phyloP scores from a whole-genome alignment of 164 flowering plant species.

The Dillenia turbinata region DNA sequence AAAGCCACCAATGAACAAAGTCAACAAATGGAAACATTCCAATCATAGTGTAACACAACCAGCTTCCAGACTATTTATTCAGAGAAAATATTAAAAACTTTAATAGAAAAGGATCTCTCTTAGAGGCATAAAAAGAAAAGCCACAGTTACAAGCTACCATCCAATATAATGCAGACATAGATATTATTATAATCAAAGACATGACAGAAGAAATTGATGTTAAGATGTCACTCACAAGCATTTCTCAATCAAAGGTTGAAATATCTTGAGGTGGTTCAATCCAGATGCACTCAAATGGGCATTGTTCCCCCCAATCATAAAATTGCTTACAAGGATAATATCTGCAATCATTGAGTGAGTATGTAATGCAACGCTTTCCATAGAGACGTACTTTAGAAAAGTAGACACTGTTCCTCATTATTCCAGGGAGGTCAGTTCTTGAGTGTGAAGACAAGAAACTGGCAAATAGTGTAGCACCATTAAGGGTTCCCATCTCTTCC shows the following conservation, averaged over 20 bases:
- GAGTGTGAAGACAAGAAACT: constrained; percentile 50
- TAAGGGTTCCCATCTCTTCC: constrained; percentile 46
- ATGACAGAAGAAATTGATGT: too few relatives aligned
- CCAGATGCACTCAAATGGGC: constrained; percentile 46
- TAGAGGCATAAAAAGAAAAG: too few relatives aligned
- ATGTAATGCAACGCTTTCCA: constrained; percentile 53
- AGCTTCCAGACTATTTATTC: too few relatives aligned
- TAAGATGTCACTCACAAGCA: background rate
- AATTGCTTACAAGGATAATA: constrained; percentile 57
- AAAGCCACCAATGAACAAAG: too few relatives aligned
- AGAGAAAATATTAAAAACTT: too few relatives aligned
- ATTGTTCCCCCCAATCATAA: constrained; percentile 50
- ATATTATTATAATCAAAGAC: too few relatives aligned
- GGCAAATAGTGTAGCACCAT: constrained; percentile 45
- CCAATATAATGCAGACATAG: too few relatives aligned
- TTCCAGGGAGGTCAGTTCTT: constrained; percentile 41
- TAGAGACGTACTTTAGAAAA: constrained; percentile 56
- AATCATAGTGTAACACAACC: too few relatives aligned
- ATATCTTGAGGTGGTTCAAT: constrained; percentile 47
- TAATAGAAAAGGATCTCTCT: too few relatives aligned
- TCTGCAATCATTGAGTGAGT: constrained; percentile 41
- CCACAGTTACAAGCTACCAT: too few relatives aligned
- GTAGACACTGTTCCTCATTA: constrained; percentile 47
- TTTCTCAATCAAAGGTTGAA: constrained; percentile 22
- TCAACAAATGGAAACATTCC: too few relatives aligned